Conservation (phyloP, 129 eudicot genomes). For the Artemisia annua region DNA sequence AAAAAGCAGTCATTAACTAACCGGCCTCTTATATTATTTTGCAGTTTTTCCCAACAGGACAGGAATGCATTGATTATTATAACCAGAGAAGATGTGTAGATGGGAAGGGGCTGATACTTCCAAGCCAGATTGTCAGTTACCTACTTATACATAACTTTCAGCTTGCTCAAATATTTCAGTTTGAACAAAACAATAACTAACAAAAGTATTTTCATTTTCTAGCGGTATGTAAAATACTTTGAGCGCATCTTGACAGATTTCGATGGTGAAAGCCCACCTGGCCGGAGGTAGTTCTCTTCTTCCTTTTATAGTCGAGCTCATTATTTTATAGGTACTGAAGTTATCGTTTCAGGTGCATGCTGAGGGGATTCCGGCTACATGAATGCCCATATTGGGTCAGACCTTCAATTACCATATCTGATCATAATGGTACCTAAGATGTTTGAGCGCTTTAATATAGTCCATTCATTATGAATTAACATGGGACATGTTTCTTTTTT, state of each 20-base stretch:
- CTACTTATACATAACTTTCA: constrained; percentile 15
- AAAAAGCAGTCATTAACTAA: not conserved
- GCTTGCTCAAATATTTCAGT: not conserved
- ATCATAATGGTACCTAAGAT: constrained; percentile 68
- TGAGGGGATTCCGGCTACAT: constrained; percentile 90
- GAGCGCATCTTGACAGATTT: constrained; percentile 62
- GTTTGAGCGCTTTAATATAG: constrained; percentile 2
- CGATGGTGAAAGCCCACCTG: constrained; percentile 75
- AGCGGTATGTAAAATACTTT: constrained; percentile 96
- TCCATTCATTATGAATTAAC: not conserved
- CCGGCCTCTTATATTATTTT: not conserved
- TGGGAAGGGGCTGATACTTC: constrained; percentile 89
- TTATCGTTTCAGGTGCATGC: constrained; percentile 81
- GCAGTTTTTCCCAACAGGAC: constrained; percentile 90
- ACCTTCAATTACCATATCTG: constrained; percentile 85
- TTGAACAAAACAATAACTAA: constrained; percentile 21
- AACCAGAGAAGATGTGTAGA: constrained; percentile 94
- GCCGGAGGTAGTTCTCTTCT: constrained; percentile 64
- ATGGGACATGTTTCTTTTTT: constrained; percentile 11
- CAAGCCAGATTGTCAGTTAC: constrained; percentile 90
- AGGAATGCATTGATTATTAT: constrained; percentile 82
- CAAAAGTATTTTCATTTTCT: constrained; percentile 15
- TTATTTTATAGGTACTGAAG: constrained; percentile 24
- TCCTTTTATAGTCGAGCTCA: constrained; percentile 15
- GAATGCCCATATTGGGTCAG: constrained; percentile 95